Percentiles rank a stretch among this genome's conserved stretches.
These are phyloP conservation scores for Inonotus obliquus DNA, from an alignment of 1,284 basidiomycete genomes.

Conservation along the genomic window DNA sequence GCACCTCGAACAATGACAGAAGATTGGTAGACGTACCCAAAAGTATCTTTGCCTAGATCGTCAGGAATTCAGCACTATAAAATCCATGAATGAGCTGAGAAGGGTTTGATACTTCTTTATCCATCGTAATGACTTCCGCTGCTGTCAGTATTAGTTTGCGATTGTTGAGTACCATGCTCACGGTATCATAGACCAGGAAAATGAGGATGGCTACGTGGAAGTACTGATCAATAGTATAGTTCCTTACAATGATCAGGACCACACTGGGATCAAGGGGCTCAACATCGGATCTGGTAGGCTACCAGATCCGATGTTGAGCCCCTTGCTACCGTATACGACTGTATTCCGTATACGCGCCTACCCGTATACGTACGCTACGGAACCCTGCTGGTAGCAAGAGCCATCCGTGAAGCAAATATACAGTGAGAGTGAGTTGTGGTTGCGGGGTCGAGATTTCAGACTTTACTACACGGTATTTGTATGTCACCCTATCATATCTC, in stretches of 20 bases:
- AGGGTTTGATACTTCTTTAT: neutral
- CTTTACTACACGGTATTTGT: too few species aligned
- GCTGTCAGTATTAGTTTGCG: neutral
- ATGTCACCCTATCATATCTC: too few species aligned
- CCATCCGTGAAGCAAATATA: neutral
- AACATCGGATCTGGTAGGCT: neutral
- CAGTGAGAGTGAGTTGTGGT: too few species aligned
- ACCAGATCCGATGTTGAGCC: too few species aligned
- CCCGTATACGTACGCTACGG: too few species aligned
- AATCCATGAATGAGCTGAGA: neutral
- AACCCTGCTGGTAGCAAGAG: too few species aligned
- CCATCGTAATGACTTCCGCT: neutral
- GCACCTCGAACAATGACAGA: neutral
- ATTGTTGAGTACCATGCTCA: neutral
- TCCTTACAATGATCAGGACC: neutral
- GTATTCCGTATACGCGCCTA: too few species aligned
- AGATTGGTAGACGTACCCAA: neutral
- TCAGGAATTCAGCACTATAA: neutral
- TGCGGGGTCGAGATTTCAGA: too few species aligned
- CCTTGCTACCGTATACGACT: too few species aligned
- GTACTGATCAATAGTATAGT: neutral
- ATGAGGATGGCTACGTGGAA: neutral
- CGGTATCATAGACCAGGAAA: neutral
- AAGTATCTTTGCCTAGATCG: constrained; percentile 3
- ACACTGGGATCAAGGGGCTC: neutral